Evolutionary conservation across 441 rosid genomes (phyloP).

Genomic region (Eutrema salsugineum): DNA sequence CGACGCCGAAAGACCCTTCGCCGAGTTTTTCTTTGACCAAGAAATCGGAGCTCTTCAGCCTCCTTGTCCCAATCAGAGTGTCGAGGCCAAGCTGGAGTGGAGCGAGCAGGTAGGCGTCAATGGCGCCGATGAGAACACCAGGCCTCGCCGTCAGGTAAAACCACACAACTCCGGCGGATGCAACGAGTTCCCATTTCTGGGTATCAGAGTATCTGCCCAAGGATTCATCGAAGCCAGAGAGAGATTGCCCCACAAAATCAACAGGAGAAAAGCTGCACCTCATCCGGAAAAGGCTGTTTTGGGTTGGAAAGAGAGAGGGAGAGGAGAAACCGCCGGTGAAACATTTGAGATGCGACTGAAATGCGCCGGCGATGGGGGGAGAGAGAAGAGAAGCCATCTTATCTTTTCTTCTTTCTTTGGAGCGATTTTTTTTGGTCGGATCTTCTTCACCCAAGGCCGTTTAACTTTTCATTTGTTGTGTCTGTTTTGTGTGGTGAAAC

Average conservation of each 20-base stretch:
- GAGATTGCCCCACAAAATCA: conserved; percentile 41
- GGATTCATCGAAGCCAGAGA: conserved; percentile 45
- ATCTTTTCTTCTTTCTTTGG: background rate
- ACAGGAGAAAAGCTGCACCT: conserved; percentile 32
- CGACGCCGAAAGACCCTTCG: conserved; percentile 95
- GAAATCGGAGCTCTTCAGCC: conserved; percentile 70
- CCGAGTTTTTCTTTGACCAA: conserved; percentile 75
- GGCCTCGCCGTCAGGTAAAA: conserved; percentile 91
- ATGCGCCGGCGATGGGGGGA: conserved; percentile 16
- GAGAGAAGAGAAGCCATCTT: conserved; percentile 31
- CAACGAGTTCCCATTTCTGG: conserved; percentile 63
- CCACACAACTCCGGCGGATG: conserved; percentile 64
- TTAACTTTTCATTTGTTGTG: background rate
- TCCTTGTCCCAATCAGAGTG: conserved; percentile 68
- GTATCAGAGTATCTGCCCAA: conserved; percentile 44
- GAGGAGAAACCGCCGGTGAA: conserved; percentile 39
- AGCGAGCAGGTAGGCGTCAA: conserved; percentile 82
- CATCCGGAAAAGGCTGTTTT: conserved; percentile 2
- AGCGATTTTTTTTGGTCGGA: too few species aligned
- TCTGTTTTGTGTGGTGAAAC: background rate
- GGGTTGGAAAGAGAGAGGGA: conserved; percentile 33
- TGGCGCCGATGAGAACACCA: conserved; percentile 86
- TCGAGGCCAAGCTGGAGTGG: conserved; percentile 78
- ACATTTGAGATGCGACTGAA: background rate
- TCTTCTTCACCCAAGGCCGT: background rate